phyloP scores from a whole-genome alignment of 257 asterid genomes.

The Lavandula angustifolia region DNA sequence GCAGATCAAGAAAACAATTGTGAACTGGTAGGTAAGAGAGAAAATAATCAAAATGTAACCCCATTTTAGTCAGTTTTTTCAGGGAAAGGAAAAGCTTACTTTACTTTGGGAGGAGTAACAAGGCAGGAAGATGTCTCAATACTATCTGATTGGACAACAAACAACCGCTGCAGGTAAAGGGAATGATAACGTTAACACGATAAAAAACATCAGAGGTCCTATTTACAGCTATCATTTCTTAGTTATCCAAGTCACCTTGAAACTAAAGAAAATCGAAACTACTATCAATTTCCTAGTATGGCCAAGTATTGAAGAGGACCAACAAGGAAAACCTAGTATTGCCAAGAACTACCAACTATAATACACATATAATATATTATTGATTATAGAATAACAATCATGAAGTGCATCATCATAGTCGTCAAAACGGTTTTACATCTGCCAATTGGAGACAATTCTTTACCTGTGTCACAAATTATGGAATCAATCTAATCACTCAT shows the following conservation, averaged over 20 bases:
- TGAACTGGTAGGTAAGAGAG: conserved; percentile 16
- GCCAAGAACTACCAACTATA: conserved; percentile 6
- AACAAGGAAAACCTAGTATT: conserved; percentile 4
- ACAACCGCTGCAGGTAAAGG: conserved; percentile 65
- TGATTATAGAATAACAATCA: conserved; percentile 14
- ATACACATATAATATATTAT: not conserved
- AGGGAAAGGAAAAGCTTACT: conserved; percentile 47
- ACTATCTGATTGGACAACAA: conserved; percentile 69
- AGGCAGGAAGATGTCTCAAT: conserved; percentile 79
- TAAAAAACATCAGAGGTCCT: conserved; percentile 14
- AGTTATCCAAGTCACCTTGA: conserved; percentile 6
- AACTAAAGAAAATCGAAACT: conserved; percentile 10
- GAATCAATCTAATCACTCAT: conserved; percentile 1
- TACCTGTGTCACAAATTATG: not conserved
- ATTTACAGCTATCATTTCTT: conserved; percentile 18
- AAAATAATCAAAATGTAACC: not conserved
- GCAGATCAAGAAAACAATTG: conserved; percentile 38
- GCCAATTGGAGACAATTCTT: conserved; percentile 6
- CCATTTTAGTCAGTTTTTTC: not conserved
- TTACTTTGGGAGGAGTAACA: conserved; percentile 73
- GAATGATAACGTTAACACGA: conserved; percentile 30
- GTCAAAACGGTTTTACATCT: not conserved
- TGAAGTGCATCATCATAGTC: conserved; percentile 6
- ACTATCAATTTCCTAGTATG: not conserved
- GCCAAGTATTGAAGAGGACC: not conserved